phyloP scores from a whole-genome alignment of 306 rosid genomes.

The Vicia villosa region DNA sequence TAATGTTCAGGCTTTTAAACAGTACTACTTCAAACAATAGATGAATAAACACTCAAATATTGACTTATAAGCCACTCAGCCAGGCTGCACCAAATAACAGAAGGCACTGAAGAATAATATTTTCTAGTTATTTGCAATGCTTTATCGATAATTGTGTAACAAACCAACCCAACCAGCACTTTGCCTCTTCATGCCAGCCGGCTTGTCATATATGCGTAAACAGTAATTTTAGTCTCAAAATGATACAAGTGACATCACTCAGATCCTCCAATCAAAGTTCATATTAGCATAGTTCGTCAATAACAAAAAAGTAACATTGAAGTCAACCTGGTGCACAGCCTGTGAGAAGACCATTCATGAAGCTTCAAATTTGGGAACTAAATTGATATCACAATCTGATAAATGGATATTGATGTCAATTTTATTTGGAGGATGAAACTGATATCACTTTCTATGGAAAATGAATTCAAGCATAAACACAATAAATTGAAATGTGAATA shows the following conservation, averaged over 20 bases:
- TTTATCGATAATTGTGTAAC: conserved; percentile 2
- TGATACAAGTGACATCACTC: not conserved
- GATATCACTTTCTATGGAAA: conserved; percentile 4
- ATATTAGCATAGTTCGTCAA: conserved; percentile 11
- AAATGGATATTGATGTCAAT: not conserved
- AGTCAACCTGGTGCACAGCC: not conserved
- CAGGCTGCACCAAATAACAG: not conserved
- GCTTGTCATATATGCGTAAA: conserved; percentile 12
- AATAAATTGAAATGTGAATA: conserved; percentile 6
- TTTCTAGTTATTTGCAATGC: conserved; percentile 11
- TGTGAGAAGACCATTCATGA: not conserved
- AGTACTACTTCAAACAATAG: conserved; percentile 7
- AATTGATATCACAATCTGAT: not conserved
- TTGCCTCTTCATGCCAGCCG: not conserved
- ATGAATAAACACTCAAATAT: conserved; percentile 8
- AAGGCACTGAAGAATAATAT: conserved; percentile 12
- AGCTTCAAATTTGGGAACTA: conserved; percentile 21
- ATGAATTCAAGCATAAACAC: not conserved
- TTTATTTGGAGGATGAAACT: conserved; percentile 15
- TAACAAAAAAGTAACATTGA: conserved; percentile 3
- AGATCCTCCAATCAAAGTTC: conserved; percentile 23
- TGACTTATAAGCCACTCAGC: conserved; percentile 1
- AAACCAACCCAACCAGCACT: not conserved
- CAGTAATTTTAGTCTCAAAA: conserved; percentile 8
- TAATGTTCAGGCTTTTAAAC: not conserved